Evolutionary conservation across 371 early-diverging fungal species (phyloP), one percentile per base, ranked within the genome.

Genomic region (Mucor racemosus): DNA sequence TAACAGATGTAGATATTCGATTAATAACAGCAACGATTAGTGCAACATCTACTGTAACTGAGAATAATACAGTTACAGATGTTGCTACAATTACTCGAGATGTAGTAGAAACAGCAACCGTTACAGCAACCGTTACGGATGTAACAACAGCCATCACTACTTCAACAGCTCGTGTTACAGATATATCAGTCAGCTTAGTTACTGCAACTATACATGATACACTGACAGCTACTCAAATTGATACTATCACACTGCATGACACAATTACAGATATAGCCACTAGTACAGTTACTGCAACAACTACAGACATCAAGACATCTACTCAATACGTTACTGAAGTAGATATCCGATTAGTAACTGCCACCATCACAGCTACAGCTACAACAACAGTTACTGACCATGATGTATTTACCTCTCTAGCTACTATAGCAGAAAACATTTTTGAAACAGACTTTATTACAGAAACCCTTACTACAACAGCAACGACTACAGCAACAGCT

Each of bases 71-170:
- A 39, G 26, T 40, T 0, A 42, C 35, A 14, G 13, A 41, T 8
- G 56, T 31, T 5, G n/a, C 19, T 9, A 42, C 56, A 40, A 10
- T 8, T 1, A 55, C 42, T 17, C 50, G 50, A 7, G 26, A 50
- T 50, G 26, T 50, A 3, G 26, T 50, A 26, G 55, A 26, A 7
- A 39, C 53, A 0, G 40, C 33, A 4, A 54, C 55, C 39, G 6
- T 31, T 21, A 53, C 62, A 11, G 13, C 13, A 13, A 19, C 54
- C 1, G 15, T 35, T 2, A 62, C 62, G 0, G 50, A 50, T 4
- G 50, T 50, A 17, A 39, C 38, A 5, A 62, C 62, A 15, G 54
- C 38, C 4, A 62, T 53, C 1, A 54, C 62, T 4, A 62, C 62
- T 1, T 50, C 26, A 7, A 50, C 50, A 50, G 41, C 31, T 11